Evolutionary conservation across 805 yeast genomes (phyloP).

Genomic region (Cyberlindnera euphorbiiphila): DNA sequence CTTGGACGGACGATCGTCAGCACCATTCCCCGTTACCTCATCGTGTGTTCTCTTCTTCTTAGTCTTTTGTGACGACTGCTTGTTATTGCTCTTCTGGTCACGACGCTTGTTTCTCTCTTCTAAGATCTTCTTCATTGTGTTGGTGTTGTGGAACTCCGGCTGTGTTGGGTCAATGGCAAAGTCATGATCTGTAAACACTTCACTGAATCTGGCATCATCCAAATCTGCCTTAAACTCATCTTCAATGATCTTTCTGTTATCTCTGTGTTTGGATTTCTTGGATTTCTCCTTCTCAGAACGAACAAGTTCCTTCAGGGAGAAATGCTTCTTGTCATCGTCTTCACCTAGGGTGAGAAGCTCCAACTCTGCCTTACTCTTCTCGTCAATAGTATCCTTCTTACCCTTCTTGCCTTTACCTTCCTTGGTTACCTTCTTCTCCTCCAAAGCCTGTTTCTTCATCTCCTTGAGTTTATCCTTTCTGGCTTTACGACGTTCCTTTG

Average conservation of each 20-base stretch:
- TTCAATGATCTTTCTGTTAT: conserved; percentile 47
- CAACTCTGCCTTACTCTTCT: conserved; percentile 58
- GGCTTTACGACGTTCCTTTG: conserved; percentile 85
- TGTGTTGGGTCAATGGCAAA: conserved; percentile 92
- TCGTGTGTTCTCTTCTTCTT: conserved; percentile 16
- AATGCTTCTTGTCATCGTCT: conserved; percentile 45
- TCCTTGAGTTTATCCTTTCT: conserved; percentile 76
- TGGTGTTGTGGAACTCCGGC: conserved; percentile 85
- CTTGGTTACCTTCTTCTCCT: conserved; percentile 46
- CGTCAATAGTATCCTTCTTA: conserved; percentile 33
- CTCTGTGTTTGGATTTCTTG: conserved; percentile 44
- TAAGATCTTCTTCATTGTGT: conserved; percentile 80
- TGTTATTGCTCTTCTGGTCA: conserved; percentile 12
- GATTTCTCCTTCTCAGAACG: conserved; percentile 66
- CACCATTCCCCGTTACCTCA: conserved; percentile 2
- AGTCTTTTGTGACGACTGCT: conserved; percentile 1
- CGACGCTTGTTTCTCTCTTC: conserved; percentile 65
- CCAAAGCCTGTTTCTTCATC: conserved; percentile 47
- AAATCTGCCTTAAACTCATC: conserved; percentile 65
- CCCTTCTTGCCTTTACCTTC: too few species aligned
- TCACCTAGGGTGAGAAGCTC: conserved; percentile 62
- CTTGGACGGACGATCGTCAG: too few species aligned
- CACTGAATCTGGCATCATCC: conserved; percentile 80
- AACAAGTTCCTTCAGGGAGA: conserved; percentile 72
- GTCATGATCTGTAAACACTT: conserved; percentile 78